These are phyloP conservation scores for Apophysomyces sp. DNA, from an alignment of 371 early-diverging fungal species.

Conservation along the genomic window DNA sequence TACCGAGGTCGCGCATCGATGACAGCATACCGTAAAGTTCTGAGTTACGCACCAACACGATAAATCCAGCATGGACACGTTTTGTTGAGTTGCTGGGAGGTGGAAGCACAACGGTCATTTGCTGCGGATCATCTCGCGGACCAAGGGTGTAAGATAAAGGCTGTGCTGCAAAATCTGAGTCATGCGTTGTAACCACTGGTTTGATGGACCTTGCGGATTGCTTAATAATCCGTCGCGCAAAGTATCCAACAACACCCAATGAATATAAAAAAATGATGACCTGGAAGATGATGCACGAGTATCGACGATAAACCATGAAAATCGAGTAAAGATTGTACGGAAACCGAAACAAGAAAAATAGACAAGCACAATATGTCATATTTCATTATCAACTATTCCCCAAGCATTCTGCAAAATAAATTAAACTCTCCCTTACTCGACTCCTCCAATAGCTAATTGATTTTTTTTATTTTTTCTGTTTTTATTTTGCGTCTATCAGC, in stretches of 20 bases:
- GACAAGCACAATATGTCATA: background rate
- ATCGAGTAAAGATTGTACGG: background rate
- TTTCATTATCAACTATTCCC: constrained; percentile 7
- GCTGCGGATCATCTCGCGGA: constrained; percentile 22
- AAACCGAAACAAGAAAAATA: constrained; percentile 5
- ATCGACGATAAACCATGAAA: constrained; percentile 17
- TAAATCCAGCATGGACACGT: constrained; percentile 62
- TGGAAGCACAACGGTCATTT: constrained; percentile 25
- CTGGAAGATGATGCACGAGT: constrained; percentile 22
- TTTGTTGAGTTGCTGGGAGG: constrained; percentile 25
- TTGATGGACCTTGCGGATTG: background rate
- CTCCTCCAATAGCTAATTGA: background rate
- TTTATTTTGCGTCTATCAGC: background rate
- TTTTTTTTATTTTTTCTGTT: background rate
- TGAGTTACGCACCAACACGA: constrained; percentile 64
- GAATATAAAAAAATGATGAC: constrained; percentile 11
- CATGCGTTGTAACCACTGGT: background rate
- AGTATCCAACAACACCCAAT: constrained; percentile 15
- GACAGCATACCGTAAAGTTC: constrained; percentile 68
- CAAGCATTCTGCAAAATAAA: constrained; percentile 1
- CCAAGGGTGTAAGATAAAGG: constrained; percentile 28
- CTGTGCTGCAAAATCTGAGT: constrained; percentile 10
- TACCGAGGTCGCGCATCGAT: constrained; percentile 52
- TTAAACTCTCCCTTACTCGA: background rate
- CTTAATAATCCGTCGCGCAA: background rate